A percentile compares a stretch with the other conserved stretches of the same genome.
These are phyloP conservation scores for Monilinia polystroma DNA, from an alignment of 2,329 filamentous ascomycete species.

Conservation along the genomic window DNA sequence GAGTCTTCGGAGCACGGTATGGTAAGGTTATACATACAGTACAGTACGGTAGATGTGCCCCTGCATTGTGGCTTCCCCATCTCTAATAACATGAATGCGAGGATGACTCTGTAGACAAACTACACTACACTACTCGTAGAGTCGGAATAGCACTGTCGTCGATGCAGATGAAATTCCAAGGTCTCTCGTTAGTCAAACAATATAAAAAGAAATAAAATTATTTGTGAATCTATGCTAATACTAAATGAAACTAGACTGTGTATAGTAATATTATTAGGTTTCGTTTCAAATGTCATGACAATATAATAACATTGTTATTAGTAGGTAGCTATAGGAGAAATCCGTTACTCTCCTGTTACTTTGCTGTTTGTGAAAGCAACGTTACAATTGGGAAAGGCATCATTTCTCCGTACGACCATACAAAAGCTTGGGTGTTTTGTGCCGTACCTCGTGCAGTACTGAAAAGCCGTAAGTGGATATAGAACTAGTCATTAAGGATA, in stretches of 20 bases:
- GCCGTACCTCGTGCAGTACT: too few species aligned
- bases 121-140: too few species aligned
- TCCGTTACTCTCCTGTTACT: too few species aligned
- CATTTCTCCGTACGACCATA: not conserved
- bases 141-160: not conserved
- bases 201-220: not conserved
- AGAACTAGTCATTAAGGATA: too few species aligned
- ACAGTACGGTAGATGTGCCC: slow-evolving; percentile 3
- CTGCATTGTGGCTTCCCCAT: slow-evolving; percentile 6
- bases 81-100: not conserved
- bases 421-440: too few species aligned
- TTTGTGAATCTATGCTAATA: not conserved
- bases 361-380: slow-evolving; percentile 17
- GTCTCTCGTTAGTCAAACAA: too few species aligned
- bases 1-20: too few species aligned
- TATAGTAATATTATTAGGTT: not conserved
- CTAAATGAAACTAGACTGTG: not conserved
- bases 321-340: not conserved
- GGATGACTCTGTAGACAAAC: not conserved
- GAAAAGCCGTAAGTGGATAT: too few species aligned
- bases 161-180: not conserved
- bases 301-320: not conserved
- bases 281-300: not conserved
- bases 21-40: too few species aligned
- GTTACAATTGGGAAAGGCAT: slow-evolving; percentile 15